Percentiles rank a stretch among this genome's conserved stretches.
Evolutionary conservation across 2,329 filamentous ascomycete genomes (phyloP).

Genomic region (Myriosclerotinia curreyana): DNA sequence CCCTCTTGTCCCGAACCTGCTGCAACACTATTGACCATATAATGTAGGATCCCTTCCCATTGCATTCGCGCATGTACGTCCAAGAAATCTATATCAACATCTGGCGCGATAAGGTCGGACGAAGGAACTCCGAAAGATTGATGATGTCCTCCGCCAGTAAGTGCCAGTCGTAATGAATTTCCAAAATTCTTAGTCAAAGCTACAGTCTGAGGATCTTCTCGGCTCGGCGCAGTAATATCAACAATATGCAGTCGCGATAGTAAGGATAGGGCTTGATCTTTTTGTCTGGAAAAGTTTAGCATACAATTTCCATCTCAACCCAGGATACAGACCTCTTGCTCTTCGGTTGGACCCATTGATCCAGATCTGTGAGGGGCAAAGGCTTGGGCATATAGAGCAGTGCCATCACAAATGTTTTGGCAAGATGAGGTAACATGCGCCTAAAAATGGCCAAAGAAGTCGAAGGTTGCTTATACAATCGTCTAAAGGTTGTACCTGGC

Average conservation of each 20-base stretch:
- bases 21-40: slow-evolving; percentile 78
- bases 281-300: slow-evolving; percentile 53
- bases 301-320: slow-evolving; percentile 10
- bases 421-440: slow-evolving; percentile 91
- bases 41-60: slow-evolving; percentile 96
- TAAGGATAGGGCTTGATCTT: slow-evolving; percentile 78
- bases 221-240: slow-evolving; percentile 57
- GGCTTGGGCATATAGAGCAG: slow-evolving; percentile 87
- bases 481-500: slow-evolving; percentile 82
- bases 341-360: slow-evolving; percentile 76
- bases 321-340: slow-evolving; percentile 49
- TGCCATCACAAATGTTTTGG: slow-evolving; percentile 94
- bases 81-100: slow-evolving; percentile 68
- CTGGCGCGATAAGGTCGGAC: slow-evolving; percentile 56
- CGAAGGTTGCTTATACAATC: slow-evolving; percentile 93
- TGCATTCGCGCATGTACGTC: slow-evolving; percentile 83
- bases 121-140: slow-evolving; percentile 90
- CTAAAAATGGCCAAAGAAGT: slow-evolving; percentile 94
- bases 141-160: slow-evolving; percentile 82
- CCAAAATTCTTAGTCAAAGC: slow-evolving; percentile 79
- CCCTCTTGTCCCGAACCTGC: slow-evolving; percentile 47
- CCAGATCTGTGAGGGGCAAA: slow-evolving; percentile 74
- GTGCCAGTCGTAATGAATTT: slow-evolving; percentile 75
- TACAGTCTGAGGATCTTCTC: slow-evolving; percentile 66
- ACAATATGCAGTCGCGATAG: slow-evolving; percentile 86